Evolutionary conservation across 345 rosid species (phyloP).

Genomic region (Brassica napus): Da-Ae NC_063447.1:11544001-11544500

Average conservation of each 20-base stretch:
- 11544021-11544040: slow-evolving; percentile 96
- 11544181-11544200: slow-evolving; percentile 85
- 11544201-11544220: slow-evolving; percentile 81
- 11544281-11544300: slow-evolving; percentile 57
- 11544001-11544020: slow-evolving; percentile 97
- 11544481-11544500: slow-evolving; percentile 68
- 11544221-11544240: slow-evolving; percentile 96
- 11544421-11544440: slow-evolving; percentile 53
- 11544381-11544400: background rate
- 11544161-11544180: slow-evolving; percentile 84
- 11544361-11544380: background rate
- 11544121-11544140: slow-evolving; percentile 91
- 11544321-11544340: slow-evolving; percentile 90
- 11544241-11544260: slow-evolving; percentile 65
- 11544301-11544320: slow-evolving; percentile 89
- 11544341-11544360: slow-evolving; percentile 54
- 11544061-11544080: slow-evolving; percentile 90
- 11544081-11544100: slow-evolving; percentile 90
- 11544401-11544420: background rate
- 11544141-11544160: slow-evolving; percentile 94
- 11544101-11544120: slow-evolving; percentile 96
- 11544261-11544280: slow-evolving; percentile 62
- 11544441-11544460: slow-evolving; percentile 75
- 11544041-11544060: slow-evolving; percentile 85
- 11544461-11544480: slow-evolving; percentile 74